Conservation (phyloP, 2,329 filamentous ascomycete genomes). For the Cadophora malorum region DNA sequence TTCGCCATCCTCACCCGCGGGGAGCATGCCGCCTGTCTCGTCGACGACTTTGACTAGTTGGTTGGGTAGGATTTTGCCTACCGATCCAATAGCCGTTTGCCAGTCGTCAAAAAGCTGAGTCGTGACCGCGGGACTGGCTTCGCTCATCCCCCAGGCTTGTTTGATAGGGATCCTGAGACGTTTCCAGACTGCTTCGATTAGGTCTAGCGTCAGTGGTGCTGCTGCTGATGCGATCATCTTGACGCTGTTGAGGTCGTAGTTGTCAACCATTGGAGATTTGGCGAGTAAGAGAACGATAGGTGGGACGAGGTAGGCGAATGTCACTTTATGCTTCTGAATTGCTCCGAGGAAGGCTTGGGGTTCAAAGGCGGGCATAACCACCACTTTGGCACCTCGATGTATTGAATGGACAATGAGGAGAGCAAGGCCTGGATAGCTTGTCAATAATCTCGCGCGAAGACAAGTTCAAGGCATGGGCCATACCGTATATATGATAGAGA, state of each 20-base stretch:
- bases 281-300: constrained; percentile 80
- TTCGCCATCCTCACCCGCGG: constrained; percentile 68
- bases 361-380: constrained; percentile 80
- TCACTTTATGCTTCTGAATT: constrained; percentile 76
- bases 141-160: constrained; percentile 87
- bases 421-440: constrained; percentile 54
- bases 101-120: constrained; percentile 39
- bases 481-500: constrained; percentile 75
- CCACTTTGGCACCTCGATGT: constrained; percentile 66
- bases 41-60: constrained; percentile 79
- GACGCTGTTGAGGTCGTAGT: constrained; percentile 80
- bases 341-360: constrained; percentile 76
- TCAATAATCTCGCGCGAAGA: too few relatives aligned
- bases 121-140: constrained; percentile 81
- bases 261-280: constrained; percentile 76
- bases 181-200: constrained; percentile 75
- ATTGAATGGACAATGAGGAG: constrained; percentile 71
- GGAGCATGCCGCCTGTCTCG: constrained; percentile 48
- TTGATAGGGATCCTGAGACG: constrained; percentile 79
- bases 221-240: constrained; percentile 85
- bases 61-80: constrained; percentile 78
- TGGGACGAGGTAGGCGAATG: constrained; percentile 79
- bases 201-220: constrained; percentile 78
- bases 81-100: constrained; percentile 75
- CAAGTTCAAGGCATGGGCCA: not conserved